phyloP scores from a whole-genome alignment of 176 grass and related monocot species.

The Dactylis glomerata region DNA sequence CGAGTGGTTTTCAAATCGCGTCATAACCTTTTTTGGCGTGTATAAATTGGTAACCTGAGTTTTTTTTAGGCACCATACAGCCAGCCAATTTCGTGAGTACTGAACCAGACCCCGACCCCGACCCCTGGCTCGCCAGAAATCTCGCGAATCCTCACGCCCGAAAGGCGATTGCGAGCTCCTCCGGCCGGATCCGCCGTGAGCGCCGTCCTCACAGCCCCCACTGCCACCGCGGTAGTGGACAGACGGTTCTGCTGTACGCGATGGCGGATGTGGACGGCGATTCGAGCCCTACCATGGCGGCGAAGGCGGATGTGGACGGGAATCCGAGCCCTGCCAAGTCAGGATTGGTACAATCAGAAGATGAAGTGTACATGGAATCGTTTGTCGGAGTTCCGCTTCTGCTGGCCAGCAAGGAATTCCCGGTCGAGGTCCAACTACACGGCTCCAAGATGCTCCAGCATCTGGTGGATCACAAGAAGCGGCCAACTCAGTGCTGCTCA shows the following conservation, averaged over 20 bases:
- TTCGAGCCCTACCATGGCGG: background rate
- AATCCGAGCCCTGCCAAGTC: background rate
- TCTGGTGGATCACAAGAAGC: background rate
- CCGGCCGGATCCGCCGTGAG: background rate
- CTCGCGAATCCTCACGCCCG: background rate
- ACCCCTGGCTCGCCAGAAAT: background rate
- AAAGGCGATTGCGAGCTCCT: background rate
- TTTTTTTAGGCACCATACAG: background rate
- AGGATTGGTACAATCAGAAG: background rate
- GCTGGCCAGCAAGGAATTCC: background rate
- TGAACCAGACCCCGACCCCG: too few relatives aligned
- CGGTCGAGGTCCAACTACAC: background rate
- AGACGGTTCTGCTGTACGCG: background rate
- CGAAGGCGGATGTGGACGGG: background rate
- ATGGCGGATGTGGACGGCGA: background rate
- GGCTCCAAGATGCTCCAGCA: slow-evolving; percentile 21
- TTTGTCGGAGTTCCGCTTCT: background rate
- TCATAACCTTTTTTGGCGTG: too few relatives aligned
- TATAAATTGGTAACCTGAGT: too few relatives aligned
- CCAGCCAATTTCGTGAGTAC: background rate
- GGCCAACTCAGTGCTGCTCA: background rate
- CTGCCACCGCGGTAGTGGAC: background rate
- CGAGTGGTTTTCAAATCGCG: too few relatives aligned
- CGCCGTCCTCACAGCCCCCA: background rate
- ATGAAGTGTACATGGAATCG: background rate